Evolutionary conservation across 495 filamentous ascomycete species (phyloP).

Genomic region (Talaromyces ruber): DNA sequence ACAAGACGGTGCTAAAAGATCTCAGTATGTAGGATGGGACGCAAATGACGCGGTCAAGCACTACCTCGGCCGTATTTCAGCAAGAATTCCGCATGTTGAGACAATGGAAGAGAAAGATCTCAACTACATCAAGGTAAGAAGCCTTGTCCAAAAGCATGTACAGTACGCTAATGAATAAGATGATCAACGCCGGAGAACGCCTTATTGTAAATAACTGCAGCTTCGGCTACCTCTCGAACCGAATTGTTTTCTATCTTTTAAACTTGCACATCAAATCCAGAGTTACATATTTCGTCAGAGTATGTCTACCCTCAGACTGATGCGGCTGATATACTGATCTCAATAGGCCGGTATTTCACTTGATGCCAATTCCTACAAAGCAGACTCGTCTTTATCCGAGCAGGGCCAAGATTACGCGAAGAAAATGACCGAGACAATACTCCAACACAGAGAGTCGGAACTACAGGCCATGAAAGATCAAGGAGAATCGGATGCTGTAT

Average conservation of each 20-base stretch:
- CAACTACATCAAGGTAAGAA: constrained; percentile 82
- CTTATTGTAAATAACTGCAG: constrained; percentile 90
- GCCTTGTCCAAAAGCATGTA: background rate
- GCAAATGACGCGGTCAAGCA: constrained; percentile 85
- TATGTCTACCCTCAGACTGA: constrained; percentile 16
- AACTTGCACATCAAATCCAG: constrained; percentile 95
- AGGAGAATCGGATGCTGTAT: constrained; percentile 57
- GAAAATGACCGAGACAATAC: constrained; percentile 76
- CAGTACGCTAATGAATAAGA: constrained; percentile 34
- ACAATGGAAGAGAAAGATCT: constrained; percentile 90
- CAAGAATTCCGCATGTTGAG: constrained; percentile 91
- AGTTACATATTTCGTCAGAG: constrained; percentile 89
- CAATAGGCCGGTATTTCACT: constrained; percentile 50
- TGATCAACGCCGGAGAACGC: constrained; percentile 95
- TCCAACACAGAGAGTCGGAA: constrained; percentile 76
- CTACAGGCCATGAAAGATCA: constrained; percentile 56
- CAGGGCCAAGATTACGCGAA: constrained; percentile 79
- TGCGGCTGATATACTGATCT: constrained; percentile 2
- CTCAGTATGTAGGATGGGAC: constrained; percentile 77
- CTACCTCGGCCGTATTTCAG: constrained; percentile 81
- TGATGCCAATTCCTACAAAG: constrained; percentile 82
- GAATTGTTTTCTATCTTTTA: constrained; percentile 95
- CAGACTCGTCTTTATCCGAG: constrained; percentile 73
- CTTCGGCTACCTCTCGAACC: constrained; percentile 90
- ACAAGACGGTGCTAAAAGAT: constrained; percentile 13